Evolutionary conservation across 2,329 filamentous ascomycete genomes (phyloP), one percentile per base, ranked within the genome.

Genomic region (Xylaria sp.): DNA sequence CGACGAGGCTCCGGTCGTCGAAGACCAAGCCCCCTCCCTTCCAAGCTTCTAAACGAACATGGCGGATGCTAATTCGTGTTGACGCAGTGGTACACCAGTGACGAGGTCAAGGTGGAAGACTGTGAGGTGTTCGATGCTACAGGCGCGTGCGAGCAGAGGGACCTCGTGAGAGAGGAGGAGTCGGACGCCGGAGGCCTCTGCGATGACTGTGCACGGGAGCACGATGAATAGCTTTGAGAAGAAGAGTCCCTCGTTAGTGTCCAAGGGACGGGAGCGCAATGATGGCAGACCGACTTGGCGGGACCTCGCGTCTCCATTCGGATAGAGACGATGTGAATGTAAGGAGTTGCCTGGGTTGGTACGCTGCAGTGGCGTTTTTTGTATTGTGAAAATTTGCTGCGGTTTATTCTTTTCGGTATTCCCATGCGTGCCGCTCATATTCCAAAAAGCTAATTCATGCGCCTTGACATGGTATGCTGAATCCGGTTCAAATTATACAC

Each of bases 11-110:
- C 24, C 11, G 6, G 24, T 11, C 5, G 24, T 26, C 24, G 11
- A 34, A 34, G 16, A n/a, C n/a, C 29, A 7, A 13, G 9, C 29
- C 24, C 24, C 29, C n/a, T n/a, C n/a, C n/a, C n/a, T n/a, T 34
- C 3, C 4, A 13, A 13, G 29, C 29, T 6, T 13, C 11, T 34
- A 3, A 34, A 13, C 29, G 16, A 13, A 34, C 3, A 34, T 13
- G 6, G 9, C 16, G 20, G 45, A 47, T 7, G 48, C 56, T 61
- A 29, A 61, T 43, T 45, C 16, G n/a, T 48, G 40, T 24, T 48
- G 11, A 38, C 47, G 40, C 19, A 61, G 52, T 69, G 66, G 66
- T 69, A 69, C 53, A 69, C 66, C 6, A 69, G 66, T 48, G 66
- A 69, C 57, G 64, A 65, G 54, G 66, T 69, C 56, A 67, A 65